phyloP scores from a whole-genome alignment of 495 filamentous ascomycete genomes.

The Cenococcum geophilum region DNA sequence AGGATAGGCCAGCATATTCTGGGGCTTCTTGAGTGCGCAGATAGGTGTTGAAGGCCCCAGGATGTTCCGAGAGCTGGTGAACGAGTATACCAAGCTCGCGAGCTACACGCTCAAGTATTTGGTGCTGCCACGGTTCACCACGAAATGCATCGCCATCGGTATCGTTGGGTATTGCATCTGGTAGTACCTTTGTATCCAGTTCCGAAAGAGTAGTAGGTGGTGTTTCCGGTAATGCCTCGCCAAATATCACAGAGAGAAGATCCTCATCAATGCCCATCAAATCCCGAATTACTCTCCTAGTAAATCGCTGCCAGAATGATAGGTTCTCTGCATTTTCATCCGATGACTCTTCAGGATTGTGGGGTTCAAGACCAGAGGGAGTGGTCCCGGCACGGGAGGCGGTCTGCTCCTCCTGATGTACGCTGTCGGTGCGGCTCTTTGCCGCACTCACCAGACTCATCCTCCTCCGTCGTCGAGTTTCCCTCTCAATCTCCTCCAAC shows the following conservation, averaged over 20 bases:
- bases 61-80: constrained; percentile 71
- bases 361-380: constrained; percentile 28
- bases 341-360: constrained; percentile 28
- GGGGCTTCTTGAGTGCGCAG: constrained; percentile 36
- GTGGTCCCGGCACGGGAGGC: constrained; percentile 25
- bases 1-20: constrained; percentile 51
- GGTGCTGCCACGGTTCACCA: constrained; percentile 58
- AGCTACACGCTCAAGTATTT: constrained; percentile 74
- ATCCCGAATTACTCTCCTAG: constrained; percentile 78
- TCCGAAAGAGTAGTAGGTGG: constrained; percentile 33
- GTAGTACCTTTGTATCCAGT: constrained; percentile 34
- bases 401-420: constrained; percentile 12
- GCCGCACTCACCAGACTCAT: constrained; percentile 41
- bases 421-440: constrained; percentile 29
- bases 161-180: constrained; percentile 21
- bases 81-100: constrained; percentile 79
- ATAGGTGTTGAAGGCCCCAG: constrained; percentile 77
- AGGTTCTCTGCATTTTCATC: constrained; percentile 44
- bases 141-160: constrained; percentile 37
- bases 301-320: constrained; percentile 74
- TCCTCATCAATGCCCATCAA: constrained; percentile 87
- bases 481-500: constrained; percentile 79
- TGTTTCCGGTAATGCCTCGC: constrained; percentile 67
- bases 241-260: constrained; percentile 77
- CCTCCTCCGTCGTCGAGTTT: constrained; percentile 56